These are phyloP conservation scores for Chlorella sp. DNA, from an alignment of 139 green algal species.

Conservation along the genomic window DNA sequence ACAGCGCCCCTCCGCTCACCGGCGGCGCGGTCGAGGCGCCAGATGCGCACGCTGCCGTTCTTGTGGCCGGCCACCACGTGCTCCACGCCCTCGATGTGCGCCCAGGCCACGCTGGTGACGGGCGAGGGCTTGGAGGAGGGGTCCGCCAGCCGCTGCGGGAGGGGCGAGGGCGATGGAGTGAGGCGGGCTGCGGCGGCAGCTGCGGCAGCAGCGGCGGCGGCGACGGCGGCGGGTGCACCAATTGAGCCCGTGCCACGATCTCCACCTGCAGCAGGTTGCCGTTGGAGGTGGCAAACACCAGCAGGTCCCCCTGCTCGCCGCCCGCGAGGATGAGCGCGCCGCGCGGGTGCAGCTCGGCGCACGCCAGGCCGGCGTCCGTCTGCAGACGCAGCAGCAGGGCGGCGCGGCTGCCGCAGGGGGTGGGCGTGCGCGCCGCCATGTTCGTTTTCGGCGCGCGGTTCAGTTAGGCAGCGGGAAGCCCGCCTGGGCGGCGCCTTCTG, in stretches of 20 bases:
- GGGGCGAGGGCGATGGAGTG: no score
- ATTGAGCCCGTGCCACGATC: neutral
- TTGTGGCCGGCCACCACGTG: slow-evolving; percentile 1
- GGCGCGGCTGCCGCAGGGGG: no score
- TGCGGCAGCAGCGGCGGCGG: neutral
- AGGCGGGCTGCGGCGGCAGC: neutral
- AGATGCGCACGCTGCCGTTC: slow-evolving; percentile 16
- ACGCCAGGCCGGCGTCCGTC: neutral
- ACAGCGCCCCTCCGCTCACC: slow-evolving; percentile 6
- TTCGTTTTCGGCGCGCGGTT: no score
- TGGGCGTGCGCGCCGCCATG: no score
- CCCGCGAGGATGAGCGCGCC: slow-evolving; percentile 1
- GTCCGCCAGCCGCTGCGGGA: neutral
- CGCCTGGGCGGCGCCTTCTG: no score
- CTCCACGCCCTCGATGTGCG: neutral
- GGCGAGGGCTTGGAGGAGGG: neutral
- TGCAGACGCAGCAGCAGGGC: neutral
- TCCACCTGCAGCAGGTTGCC: neutral
- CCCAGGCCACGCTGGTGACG: slow-evolving; percentile 25
- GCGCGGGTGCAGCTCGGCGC: slow-evolving; percentile 6
- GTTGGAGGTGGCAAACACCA: neutral
- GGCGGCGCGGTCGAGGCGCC: neutral
- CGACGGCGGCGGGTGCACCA: neutral
- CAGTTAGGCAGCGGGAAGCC: no score
- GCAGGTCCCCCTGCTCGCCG: neutral